Base-by-base conservation (phyloP, 1,284 basidiomycete species). In the Bjerkandera adusta region DNA sequence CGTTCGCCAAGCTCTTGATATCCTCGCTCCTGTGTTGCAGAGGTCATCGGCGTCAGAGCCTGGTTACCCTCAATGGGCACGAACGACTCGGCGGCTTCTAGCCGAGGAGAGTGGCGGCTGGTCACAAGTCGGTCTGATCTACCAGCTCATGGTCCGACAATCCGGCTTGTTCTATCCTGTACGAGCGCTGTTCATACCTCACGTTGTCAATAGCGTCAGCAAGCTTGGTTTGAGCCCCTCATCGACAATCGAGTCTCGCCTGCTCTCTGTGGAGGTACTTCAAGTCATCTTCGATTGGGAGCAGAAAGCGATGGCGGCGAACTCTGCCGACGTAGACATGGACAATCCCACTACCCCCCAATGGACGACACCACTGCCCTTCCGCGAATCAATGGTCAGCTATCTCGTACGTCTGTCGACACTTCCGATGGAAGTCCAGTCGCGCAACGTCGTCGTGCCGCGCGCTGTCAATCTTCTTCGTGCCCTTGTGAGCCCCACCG, bases 161-260 rank as follows among this genome's bases (percentile, higher is more conserved):
- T 83, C 90, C 1, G 81, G 93, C 47, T 76, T 97, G 4, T 99
- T 99, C 73, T 99, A 91, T 71, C 85, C 91, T 41, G 91, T 93
- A 51, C 87, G 97, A 36, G 89, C 92, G 12, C 73, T 97, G 26
- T 99, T 99, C 65, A 82, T 99, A n/a, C 91, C 94, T 0, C 91
- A 97, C 62, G 94, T 99, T 69, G 90, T 95, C 50, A 90, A 90
- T 61, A 91, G 89, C 27, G 73, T 99, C 49, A 79, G 81, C 45
- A 96, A 94, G 67, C 77, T 99, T 15, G 94, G 93, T 20, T 79
- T 97, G 55, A 81, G 85, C 1, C 70, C 79, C 4, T 77, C 81
- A 11, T 82, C 91, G 3, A 87, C 81, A n/a, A 64, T 76, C 22
- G 97, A 99, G 58, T 86, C 90, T 18, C 85, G 94, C 29, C 69